Evolutionary conservation across 805 yeast species (phyloP), one percentile per base, ranked within the genome.

Genomic region (Zygosaccharomyces gambellarensis): DNA sequence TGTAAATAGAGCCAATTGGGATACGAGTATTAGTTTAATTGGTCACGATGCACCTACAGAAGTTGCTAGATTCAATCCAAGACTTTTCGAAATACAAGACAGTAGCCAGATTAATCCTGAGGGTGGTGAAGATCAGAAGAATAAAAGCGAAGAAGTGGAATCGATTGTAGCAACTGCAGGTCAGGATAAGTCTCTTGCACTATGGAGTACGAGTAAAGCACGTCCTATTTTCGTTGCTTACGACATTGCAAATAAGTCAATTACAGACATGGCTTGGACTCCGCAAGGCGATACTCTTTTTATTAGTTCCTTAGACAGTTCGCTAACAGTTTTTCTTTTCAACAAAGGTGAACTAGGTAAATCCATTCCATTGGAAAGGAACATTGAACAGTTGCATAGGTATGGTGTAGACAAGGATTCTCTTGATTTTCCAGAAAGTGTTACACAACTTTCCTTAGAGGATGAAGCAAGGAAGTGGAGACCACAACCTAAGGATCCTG

Each of bases 91-190:
- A 36, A 43, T 39, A 36, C 57, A 50, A 38, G 22, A 36, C 29
- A 45, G 32, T 8, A 65, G 49, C 31, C 60, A 11, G 43, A 59
- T 7, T 21, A 46, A 31, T 22, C 43, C 45, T 30, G 53, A 42
- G 14, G 48, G 43, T 12, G 46, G 32, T 11, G 45, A 45, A 29
- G 27, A 36, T 6, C 50, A 12, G 45, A 49, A 8, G 49, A 52
- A 12, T 49, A 47, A 42, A 50, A 48, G 31, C 43, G 61, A 64
- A 48, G 69, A 74, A 10, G 70, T 76, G 46, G 75, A 85, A 6
- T 84, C 96, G 0, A 79, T 92, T 0, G 73, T 92, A n/a, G 97
- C 97, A 2, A 86, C 97, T 27, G 97, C 92, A 11, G 98, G 98
- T 9, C 98, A 92, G 68, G 99, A 92, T 67, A 82, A 87, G 60